Evolutionary conservation across 116 monocot species (phyloP).

Genomic region (Cymodocea nodosa): DNA sequence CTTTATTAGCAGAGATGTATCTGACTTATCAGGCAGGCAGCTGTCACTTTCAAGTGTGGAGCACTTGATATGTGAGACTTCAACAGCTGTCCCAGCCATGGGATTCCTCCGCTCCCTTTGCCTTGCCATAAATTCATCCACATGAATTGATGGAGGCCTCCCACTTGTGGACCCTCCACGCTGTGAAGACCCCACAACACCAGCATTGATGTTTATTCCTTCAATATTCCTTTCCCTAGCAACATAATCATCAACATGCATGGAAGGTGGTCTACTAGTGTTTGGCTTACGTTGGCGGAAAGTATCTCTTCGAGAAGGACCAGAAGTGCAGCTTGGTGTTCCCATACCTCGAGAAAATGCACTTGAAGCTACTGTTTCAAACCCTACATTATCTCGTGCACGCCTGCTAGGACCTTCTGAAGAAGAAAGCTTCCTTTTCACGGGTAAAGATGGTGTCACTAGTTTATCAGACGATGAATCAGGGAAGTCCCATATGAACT

Average conservation of each 20-base stretch:
- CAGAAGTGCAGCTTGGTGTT: constrained; percentile 25
- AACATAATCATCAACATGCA: constrained; percentile 99
- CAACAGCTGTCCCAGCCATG: constrained; percentile 29
- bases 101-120: constrained; percentile 83
- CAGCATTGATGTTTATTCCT: constrained; percentile 41
- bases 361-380: constrained; percentile 42
- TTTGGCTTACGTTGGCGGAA: constrained; percentile 97
- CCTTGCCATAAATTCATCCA: constrained; percentile 99
- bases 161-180: constrained; percentile 67
- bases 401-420: constrained; percentile 55
- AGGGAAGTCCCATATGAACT: constrained; percentile 84
- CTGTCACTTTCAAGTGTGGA: constrained; percentile 23
- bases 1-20: constrained; percentile 44
- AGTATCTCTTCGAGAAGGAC: constrained; percentile 76
- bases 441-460: constrained; percentile 23
- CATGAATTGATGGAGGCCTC: constrained; percentile 97
- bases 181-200: constrained; percentile 43
- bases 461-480: constrained; percentile 47
- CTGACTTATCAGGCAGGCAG: constrained; percentile 26
- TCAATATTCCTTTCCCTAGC: constrained; percentile 96
- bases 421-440: constrained; percentile 52
- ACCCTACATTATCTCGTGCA: constrained; percentile 31
- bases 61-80: constrained; percentile 37
- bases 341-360: constrained; percentile 45
- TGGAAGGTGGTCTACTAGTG: constrained; percentile 97